A percentile compares a stretch with the other conserved stretches of the same genome.
phyloP scores from a whole-genome alignment of 2,329 filamentous ascomycete species.

The Xylaria arbuscula region DNA sequence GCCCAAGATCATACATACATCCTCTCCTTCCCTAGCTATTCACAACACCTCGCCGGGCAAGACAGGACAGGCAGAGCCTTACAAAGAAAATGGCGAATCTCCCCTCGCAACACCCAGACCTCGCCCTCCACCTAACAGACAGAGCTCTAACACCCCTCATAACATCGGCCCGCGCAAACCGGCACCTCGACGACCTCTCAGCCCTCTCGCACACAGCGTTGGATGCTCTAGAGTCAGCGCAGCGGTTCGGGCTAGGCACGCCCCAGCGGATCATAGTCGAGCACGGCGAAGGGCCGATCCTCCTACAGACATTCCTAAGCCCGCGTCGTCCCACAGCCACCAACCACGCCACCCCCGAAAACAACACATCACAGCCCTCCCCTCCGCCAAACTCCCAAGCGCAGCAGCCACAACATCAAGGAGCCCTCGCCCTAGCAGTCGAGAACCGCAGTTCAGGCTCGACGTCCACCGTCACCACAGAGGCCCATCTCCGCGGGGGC shows the following conservation, averaged over 20 bases:
- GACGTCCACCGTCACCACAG: background rate
- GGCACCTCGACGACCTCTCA: constrained; percentile 62
- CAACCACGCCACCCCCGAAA: background rate
- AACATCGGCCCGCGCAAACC: constrained; percentile 57
- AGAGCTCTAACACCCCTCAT: constrained; percentile 67
- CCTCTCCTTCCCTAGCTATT: too few relatives aligned
- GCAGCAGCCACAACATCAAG: constrained; percentile 21
- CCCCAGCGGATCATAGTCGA: constrained; percentile 70
- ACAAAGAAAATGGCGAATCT: constrained; percentile 53
- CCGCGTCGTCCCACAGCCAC: background rate
- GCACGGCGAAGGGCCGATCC: constrained; percentile 53
- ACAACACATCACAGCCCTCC: background rate
- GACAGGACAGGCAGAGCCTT: too few relatives aligned
- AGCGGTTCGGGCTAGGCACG: constrained; percentile 63
- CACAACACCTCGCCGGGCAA: too few relatives aligned
- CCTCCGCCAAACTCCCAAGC: background rate
- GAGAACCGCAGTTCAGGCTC: constrained; percentile 15
- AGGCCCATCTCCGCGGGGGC: constrained; percentile 21
- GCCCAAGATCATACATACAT: too few relatives aligned
- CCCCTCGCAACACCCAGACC: constrained; percentile 61
- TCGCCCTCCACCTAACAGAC: constrained; percentile 69
- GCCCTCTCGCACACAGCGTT: constrained; percentile 65
- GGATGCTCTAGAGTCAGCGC: constrained; percentile 63
- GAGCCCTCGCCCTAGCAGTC: constrained; percentile 32
- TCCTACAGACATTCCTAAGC: constrained; percentile 32